Evolutionary conservation across 306 rosid species (phyloP).

Genomic region (Trifolium subterraneum): DNA sequence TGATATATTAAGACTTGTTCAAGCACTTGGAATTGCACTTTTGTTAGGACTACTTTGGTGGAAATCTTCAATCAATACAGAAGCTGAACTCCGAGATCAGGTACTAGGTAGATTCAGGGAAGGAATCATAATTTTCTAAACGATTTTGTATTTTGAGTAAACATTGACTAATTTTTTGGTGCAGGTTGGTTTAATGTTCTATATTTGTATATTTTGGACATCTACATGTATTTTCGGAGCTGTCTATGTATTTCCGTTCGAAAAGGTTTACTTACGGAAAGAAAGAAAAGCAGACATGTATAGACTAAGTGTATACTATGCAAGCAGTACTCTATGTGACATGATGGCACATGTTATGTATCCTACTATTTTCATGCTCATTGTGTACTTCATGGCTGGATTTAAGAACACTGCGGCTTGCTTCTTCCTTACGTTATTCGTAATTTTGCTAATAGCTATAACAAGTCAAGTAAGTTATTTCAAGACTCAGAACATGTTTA

Average conservation of each 20-base stretch:
- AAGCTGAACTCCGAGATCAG: conserved; percentile 93
- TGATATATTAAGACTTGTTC: conserved; percentile 82
- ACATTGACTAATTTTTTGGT: conserved; percentile 8
- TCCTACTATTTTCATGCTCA: conserved; percentile 85
- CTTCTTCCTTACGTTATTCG: conserved; percentile 75
- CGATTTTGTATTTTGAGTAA: neutral
- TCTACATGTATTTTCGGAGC: conserved; percentile 93
- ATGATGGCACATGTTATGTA: conserved; percentile 89
- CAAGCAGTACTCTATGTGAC: conserved; percentile 92
- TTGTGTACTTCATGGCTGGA: conserved; percentile 91
- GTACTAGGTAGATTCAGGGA: conserved; percentile 58
- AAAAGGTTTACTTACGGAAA: conserved; percentile 76
- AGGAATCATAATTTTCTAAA: neutral
- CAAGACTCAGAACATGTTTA: neutral
- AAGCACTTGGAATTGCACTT: conserved; percentile 86
- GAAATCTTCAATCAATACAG: conserved; percentile 82
- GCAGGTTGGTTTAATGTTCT: conserved; percentile 93
- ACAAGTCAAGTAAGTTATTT: conserved; percentile 83
- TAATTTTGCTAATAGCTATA: conserved; percentile 72
- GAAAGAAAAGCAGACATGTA: conserved; percentile 98
- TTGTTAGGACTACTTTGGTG: conserved; percentile 95
- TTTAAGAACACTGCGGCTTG: conserved; percentile 76
- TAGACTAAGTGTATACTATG: conserved; percentile 85
- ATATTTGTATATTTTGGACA: conserved; percentile 95
- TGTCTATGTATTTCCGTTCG: conserved; percentile 91